Evolutionary conservation across 768 basidiomycete genomes (phyloP).

Genomic region (Scleroderma bovista): DNA sequence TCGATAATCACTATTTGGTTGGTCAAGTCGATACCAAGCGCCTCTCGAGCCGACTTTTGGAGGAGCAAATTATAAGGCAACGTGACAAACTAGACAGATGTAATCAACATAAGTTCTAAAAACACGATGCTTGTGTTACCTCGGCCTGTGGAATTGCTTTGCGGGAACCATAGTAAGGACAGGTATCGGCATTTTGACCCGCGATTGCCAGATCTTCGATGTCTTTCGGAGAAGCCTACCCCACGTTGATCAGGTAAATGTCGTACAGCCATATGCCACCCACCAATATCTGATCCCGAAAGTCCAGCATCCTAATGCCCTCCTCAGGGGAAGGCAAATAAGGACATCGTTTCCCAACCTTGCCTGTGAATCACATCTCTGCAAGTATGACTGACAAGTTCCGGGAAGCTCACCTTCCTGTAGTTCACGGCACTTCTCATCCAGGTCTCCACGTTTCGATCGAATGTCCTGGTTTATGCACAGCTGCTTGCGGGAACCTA

Average conservation of each 20-base stretch:
- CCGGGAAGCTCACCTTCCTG: slow-evolving; percentile 46
- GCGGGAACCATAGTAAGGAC: slow-evolving; percentile 92
- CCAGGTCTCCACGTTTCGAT: slow-evolving; percentile 59
- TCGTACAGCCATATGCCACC: neutral
- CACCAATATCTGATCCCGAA: slow-evolving; percentile 81
- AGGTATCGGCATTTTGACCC: slow-evolving; percentile 65
- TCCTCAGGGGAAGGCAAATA: slow-evolving; percentile 70
- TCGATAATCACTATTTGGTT: slow-evolving; percentile 89
- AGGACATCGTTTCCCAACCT: slow-evolving; percentile 65
- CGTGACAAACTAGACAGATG: slow-evolving; percentile 63
- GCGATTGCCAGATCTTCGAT: slow-evolving; percentile 85
- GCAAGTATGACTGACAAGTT: neutral
- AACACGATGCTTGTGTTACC: slow-evolving; percentile 33
- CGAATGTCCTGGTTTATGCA: slow-evolving; percentile 86
- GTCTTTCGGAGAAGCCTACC: slow-evolving; percentile 81
- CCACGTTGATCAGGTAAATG: neutral
- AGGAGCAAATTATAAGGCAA: slow-evolving; percentile 92
- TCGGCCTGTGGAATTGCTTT: slow-evolving; percentile 87
- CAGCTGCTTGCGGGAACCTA: slow-evolving; percentile 86
- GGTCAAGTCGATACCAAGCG: slow-evolving; percentile 79
- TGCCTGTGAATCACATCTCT: slow-evolving; percentile 35
- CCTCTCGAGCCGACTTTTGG: slow-evolving; percentile 76
- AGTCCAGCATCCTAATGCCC: slow-evolving; percentile 66
- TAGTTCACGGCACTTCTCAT: slow-evolving; percentile 84
- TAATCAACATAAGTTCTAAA: neutral